phyloP scores from a whole-genome alignment of 306 rosid genomes.

The Datisca glomerata region DNA sequence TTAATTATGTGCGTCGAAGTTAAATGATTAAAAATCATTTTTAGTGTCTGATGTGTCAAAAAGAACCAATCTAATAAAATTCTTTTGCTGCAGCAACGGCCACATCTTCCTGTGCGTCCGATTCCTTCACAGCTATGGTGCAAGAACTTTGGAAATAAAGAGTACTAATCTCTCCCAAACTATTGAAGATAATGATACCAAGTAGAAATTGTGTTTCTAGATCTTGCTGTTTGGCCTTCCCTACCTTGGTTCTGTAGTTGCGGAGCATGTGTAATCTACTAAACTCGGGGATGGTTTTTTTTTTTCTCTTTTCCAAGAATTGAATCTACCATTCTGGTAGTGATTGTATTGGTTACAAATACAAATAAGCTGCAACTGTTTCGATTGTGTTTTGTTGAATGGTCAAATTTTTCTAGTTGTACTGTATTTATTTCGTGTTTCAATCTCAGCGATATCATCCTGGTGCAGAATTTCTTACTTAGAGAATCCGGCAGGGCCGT shows the following conservation, averaged over 20 bases:
- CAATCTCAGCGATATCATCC: no score
- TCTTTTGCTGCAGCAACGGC: slow-evolving; percentile 75
- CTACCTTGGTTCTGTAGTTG: not conserved
- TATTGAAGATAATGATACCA: slow-evolving; percentile 11
- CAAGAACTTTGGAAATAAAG: slow-evolving; percentile 87
- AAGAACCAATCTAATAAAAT: not conserved
- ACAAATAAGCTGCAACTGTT: no score
- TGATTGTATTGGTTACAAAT: no score
- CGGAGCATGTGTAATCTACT: no score
- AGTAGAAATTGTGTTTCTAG: slow-evolving; percentile 16
- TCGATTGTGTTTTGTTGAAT: no score
- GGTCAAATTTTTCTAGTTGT: no score
- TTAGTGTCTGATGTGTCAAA: not conserved
- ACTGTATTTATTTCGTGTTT: no score
- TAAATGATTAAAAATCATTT: no score
- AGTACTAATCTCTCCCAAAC: slow-evolving; percentile 31
- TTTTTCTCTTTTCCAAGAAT: not conserved
- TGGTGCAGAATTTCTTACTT: no score
- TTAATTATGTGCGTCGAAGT: no score
- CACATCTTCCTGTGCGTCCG: slow-evolving; percentile 92
- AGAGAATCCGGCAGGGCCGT: no score
- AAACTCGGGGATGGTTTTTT: not conserved
- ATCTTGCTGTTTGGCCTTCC: slow-evolving; percentile 4
- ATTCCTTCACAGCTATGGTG: slow-evolving; percentile 98
- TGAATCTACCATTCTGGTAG: no score